Evolutionary conservation across 768 basidiomycete genomes (phyloP).

Genomic region (Pleurotus ostreatus): DNA sequence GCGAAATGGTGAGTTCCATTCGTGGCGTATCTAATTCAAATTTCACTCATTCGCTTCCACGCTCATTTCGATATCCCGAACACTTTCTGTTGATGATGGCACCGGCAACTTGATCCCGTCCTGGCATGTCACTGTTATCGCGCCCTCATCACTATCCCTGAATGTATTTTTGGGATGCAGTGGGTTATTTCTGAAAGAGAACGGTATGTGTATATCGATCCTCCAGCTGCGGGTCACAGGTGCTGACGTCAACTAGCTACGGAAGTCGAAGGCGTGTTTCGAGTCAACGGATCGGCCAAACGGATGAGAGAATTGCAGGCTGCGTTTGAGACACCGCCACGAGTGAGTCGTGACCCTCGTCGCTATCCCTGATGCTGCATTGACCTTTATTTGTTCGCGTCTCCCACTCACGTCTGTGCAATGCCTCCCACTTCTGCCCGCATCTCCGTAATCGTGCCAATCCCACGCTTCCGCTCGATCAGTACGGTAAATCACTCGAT

Average conservation of each 20-base stretch:
- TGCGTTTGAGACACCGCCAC: conserved; percentile 83
- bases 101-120: not conserved
- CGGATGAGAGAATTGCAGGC: conserved; percentile 95
- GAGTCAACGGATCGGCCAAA: conserved; percentile 92
- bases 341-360: conserved; percentile 42
- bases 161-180: conserved; percentile 31
- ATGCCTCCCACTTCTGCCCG: too few relatives aligned
- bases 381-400: not conserved
- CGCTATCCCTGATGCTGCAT: not conserved
- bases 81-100: not conserved
- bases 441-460: too few relatives aligned
- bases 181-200: conserved; percentile 92
- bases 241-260: conserved; percentile 49
- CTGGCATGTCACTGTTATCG: conserved; percentile 1
- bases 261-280: conserved; percentile 90
- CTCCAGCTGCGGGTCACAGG: not conserved
- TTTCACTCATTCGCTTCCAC: not conserved
- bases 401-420: too few relatives aligned
- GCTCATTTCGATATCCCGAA: not conserved
- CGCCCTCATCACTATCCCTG: conserved; percentile 8
- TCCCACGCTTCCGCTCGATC: not conserved
- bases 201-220: conserved; percentile 45
- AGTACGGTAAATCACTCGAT: conserved; percentile 94
- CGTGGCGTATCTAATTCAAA: conserved; percentile 1
- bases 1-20: conserved; percentile 80